Base-by-base conservation (phyloP, 2,329 filamentous ascomycete genomes). In the Cadophora malorum region DNA sequence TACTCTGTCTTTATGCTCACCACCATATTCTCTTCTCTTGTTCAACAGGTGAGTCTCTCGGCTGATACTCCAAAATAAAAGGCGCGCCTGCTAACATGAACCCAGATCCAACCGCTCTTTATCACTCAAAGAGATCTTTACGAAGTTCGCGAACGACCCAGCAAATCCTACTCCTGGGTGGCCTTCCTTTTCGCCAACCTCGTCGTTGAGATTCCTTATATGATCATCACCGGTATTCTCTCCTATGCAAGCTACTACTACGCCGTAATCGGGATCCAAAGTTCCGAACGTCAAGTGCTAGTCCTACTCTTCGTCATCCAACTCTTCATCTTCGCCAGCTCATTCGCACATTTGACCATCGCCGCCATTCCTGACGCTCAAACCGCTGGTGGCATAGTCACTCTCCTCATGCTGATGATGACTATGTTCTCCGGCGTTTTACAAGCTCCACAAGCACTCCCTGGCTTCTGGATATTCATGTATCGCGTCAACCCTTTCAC, bases 161-260 rank as follows among this genome's bases (percentile, higher is more conserved):
- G 74, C 8, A 78, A 77, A 59, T 67, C 74, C 4, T 78, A 78
- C 59, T 70, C 64, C 85, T 78, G 76, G 77, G 71, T 69, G 28
- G 77, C 75, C 1, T 78, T 78, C 67, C 60, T 78, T 1, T 74
- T 77, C 3, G 74, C 76, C 19, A 77, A 77, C 58, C 91, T 97
- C 72, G 80, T 93, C 38, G 92, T 95, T 64, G 94, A 97, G 79
- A 83, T 97, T 5, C 93, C 93, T 0, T 97, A 92, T 87, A 93
- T 96, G 77, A 86, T 89, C 0, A 79, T 96, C 50, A 90, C 93
- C 83, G 88, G 88, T 1, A 84, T 90, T 21, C 80, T 96, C 74
- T 90, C 94, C 82, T 97, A 84, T 81, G 86, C 91, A 74, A 89
- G 85, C 77, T 96, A 92, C 86, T 97, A 96, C 83, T 97, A 94